These are phyloP conservation scores for Ploettnerulaceae sp. DNA, from an alignment of 2,329 filamentous ascomycete genomes.

Conservation along the genomic window DNA sequence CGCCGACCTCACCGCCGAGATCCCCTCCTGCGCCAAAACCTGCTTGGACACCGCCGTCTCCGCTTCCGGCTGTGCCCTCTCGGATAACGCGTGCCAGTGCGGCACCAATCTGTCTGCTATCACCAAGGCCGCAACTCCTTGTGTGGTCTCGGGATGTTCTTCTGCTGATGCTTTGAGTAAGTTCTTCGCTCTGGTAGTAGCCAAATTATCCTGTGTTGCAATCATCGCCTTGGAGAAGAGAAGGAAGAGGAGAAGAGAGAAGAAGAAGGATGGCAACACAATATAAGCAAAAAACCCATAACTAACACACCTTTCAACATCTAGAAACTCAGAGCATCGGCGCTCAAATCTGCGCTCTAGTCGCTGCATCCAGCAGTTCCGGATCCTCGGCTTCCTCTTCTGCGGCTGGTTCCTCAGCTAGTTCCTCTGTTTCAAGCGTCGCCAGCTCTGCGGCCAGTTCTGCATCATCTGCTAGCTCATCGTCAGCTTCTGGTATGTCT, in stretches of 20 bases:
- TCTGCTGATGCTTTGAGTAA: constrained; percentile 23
- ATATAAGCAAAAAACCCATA: too few species aligned
- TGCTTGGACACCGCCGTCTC: constrained; percentile 22
- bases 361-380: constrained; percentile 1
- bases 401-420: not conserved
- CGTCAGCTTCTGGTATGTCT: not conserved
- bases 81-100: constrained; percentile 27
- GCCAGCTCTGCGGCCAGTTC: not conserved
- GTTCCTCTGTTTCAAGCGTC: not conserved
- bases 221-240: too few species aligned
- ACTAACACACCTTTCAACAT: too few species aligned
- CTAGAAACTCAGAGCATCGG: constrained; percentile 17
- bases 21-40: constrained; percentile 24
- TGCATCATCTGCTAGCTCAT: constrained; percentile 7
- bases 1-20: constrained; percentile 9
- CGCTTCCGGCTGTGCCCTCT: constrained; percentile 17
- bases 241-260: too few species aligned
- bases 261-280: too few species aligned
- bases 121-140: constrained; percentile 21
- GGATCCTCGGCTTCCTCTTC: not conserved
- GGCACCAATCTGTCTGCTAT: constrained; percentile 20
- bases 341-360: constrained; percentile 20
- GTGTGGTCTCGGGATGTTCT: constrained; percentile 21
- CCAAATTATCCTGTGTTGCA: too few species aligned
- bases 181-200: constrained; percentile 2